Percentiles rank a stretch among this genome's conserved stretches.
Conservation (phyloP, 1,284 basidiomycete genomes). For the Pyrrhoderma noxium region DNA sequence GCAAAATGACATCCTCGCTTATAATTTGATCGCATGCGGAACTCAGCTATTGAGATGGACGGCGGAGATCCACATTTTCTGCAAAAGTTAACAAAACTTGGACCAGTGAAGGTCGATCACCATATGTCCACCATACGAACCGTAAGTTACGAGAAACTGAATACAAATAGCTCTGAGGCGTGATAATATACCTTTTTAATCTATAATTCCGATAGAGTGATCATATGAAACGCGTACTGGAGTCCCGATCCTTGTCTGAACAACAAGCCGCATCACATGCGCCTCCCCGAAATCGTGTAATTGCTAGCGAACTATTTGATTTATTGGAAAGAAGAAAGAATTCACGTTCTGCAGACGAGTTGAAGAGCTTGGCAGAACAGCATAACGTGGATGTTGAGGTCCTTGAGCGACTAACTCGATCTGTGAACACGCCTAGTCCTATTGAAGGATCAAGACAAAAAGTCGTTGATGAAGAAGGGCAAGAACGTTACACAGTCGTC, state of each 20-base stretch:
- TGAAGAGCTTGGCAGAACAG: slow-evolving; percentile 43
- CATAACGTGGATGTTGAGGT: slow-evolving; percentile 52
- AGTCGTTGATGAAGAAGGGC: slow-evolving; percentile 47
- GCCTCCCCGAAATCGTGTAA: slow-evolving; percentile 44
- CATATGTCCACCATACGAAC: slow-evolving; percentile 48
- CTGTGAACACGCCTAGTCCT: slow-evolving; percentile 68
- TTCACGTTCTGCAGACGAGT: slow-evolving; percentile 34
- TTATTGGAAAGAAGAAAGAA: slow-evolving; percentile 63
- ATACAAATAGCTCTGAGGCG: background rate
- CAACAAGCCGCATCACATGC: slow-evolving; percentile 23
- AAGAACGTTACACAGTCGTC: slow-evolving; percentile 52
- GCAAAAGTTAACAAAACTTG: slow-evolving; percentile 61
- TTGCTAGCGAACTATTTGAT: slow-evolving; percentile 48
- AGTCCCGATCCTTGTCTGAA: slow-evolving; percentile 49
- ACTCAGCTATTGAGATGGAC: slow-evolving; percentile 58
- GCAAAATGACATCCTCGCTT: background rate
- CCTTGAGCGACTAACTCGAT: slow-evolving; percentile 49
- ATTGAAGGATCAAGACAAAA: slow-evolving; percentile 42
- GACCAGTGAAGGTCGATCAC: slow-evolving; percentile 67
- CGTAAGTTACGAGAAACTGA: slow-evolving; percentile 34
- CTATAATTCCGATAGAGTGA: background rate
- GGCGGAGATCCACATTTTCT: slow-evolving; percentile 71
- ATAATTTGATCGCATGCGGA: background rate
- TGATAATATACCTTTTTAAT: background rate
- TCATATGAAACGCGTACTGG: slow-evolving; percentile 40